These are phyloP conservation scores for Sedum album DNA, from an alignment of 164 flowering plant genomes.

Conservation along the genomic window DNA sequence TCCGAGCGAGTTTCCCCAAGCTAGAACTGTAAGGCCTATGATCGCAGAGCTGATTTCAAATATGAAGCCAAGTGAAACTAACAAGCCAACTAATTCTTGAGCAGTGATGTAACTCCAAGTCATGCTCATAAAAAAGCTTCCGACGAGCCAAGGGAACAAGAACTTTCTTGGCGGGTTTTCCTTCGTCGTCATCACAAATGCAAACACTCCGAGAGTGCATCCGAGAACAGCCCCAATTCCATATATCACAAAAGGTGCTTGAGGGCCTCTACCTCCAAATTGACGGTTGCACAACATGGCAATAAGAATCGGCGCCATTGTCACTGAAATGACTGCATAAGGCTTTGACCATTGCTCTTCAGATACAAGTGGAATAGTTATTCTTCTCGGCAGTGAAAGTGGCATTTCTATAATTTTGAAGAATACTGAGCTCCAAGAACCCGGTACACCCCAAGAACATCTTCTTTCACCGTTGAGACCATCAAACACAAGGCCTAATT, in stretches of 20 bases:
- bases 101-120: slow-evolving; percentile 50
- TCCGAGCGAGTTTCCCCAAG: slow-evolving; percentile 74
- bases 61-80: slow-evolving; percentile 40
- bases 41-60: slow-evolving; percentile 48
- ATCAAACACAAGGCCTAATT: slow-evolving; percentile 32
- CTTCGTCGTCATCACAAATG: slow-evolving; percentile 22
- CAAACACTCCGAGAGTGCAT: slow-evolving; percentile 24
- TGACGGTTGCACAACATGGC: slow-evolving; percentile 59
- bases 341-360: slow-evolving; percentile 69
- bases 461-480: neutral
- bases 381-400: slow-evolving; percentile 57
- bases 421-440: slow-evolving; percentile 32
- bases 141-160: slow-evolving; percentile 36
- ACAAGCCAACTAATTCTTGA: slow-evolving; percentile 36
- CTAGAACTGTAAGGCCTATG: slow-evolving; percentile 58
- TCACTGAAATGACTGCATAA: slow-evolving; percentile 75
- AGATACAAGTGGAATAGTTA: slow-evolving; percentile 82
- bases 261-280: neutral
- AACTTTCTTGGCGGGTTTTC: slow-evolving; percentile 31
- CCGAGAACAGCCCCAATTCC: slow-evolving; percentile 17
- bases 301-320: slow-evolving; percentile 66
- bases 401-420: slow-evolving; percentile 54
- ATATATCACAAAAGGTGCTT: neutral
- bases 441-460: slow-evolving; percentile 8
- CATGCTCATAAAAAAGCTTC: slow-evolving; percentile 45